These are phyloP conservation scores for Tetrapisispora pingtungensis DNA, from an alignment of 805 yeast genomes.

Conservation along the genomic window DNA sequence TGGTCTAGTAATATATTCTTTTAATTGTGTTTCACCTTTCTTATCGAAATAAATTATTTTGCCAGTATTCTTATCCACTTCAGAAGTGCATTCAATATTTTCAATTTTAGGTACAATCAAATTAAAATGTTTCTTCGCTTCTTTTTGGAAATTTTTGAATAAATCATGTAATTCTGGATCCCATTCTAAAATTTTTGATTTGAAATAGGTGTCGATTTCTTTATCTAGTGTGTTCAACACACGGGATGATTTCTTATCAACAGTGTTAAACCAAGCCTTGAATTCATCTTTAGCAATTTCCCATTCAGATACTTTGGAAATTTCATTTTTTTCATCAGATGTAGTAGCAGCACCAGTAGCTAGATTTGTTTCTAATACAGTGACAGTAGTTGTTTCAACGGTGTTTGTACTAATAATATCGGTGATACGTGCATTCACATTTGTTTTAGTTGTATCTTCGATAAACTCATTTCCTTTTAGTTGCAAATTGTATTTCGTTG, in stretches of 20 bases:
- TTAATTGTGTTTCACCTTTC: constrained; percentile 28
- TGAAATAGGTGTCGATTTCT: constrained; percentile 28
- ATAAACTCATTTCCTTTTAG: neutral
- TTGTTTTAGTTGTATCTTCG: too few species aligned
- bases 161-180: constrained; percentile 27
- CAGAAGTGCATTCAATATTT: constrained; percentile 32
- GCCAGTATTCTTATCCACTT: constrained; percentile 24
- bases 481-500: neutral
- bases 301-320: constrained; percentile 1
- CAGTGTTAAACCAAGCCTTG: constrained; percentile 28
- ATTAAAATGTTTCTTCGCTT: constrained; percentile 20
- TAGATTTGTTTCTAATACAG: neutral
- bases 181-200: constrained; percentile 18
- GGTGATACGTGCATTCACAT: too few species aligned
- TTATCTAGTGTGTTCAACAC: constrained; percentile 32
- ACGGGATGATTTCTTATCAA: constrained; percentile 31
- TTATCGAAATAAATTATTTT: constrained; percentile 28
- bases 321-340: neutral
- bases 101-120: constrained; percentile 27
- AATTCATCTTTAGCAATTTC: constrained; percentile 26
- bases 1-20: constrained; percentile 36
- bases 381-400: neutral
- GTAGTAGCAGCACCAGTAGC: neutral
- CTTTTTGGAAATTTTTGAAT: constrained; percentile 28
- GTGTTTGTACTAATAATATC: neutral